These are phyloP conservation scores for Clonostachys rosea DNA, from an alignment of 2,329 filamentous ascomycete species.

Conservation along the genomic window DNA sequence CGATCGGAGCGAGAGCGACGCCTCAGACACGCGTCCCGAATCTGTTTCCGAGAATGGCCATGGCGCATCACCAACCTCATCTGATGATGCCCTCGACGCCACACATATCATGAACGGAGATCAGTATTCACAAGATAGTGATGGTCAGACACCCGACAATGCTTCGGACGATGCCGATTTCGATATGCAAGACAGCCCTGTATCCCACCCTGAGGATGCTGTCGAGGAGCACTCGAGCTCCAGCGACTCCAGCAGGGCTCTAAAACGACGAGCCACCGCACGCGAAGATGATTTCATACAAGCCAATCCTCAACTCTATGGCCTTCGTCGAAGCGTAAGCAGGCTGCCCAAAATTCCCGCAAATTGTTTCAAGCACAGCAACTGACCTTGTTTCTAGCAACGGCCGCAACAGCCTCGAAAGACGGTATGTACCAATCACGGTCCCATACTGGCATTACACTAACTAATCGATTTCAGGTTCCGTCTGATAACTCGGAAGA, in stretches of 20 bases:
- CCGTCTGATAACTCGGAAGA: conserved; percentile 65
- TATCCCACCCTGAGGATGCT: conserved; percentile 34
- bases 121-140: conserved; percentile 34
- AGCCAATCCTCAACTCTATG: conserved; percentile 92
- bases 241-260: conserved; percentile 60
- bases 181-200: conserved; percentile 60
- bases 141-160: conserved; percentile 46
- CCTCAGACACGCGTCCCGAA: conserved; percentile 66
- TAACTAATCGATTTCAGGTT: conserved; percentile 22
- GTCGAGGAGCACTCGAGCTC: conserved; percentile 62
- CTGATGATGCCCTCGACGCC: conserved; percentile 34
- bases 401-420: conserved; percentile 54
- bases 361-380: conserved; percentile 10
- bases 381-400: conserved; percentile 33
- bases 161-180: conserved; percentile 70
- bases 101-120: conserved; percentile 32
- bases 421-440: conserved; percentile 38
- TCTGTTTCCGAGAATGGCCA: conserved; percentile 32
- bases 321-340: conserved; percentile 78
- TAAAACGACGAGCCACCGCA: conserved; percentile 67
- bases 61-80: conserved; percentile 30
- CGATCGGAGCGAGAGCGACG: conserved; percentile 58
- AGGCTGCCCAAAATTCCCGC: background rate
- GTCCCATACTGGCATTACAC: background rate
- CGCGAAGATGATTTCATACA: conserved; percentile 81